Evolutionary conservation across 2,329 filamentous ascomycete genomes (phyloP), one percentile per base, ranked within the genome.

Genomic region (Fusarium floridanum): DNA sequence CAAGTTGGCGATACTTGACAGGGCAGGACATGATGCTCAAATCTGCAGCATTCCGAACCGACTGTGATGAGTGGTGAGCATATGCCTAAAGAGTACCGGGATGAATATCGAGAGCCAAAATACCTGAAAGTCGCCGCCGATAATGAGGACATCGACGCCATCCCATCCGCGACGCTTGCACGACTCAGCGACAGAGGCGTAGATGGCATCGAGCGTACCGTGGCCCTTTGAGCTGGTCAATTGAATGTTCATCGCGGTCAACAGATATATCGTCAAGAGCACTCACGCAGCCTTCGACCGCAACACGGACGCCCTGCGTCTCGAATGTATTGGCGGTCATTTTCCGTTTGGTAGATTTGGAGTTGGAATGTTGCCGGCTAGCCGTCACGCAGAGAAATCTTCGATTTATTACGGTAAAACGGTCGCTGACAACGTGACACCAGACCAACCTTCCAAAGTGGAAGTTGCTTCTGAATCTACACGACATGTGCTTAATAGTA

Each of bases 81-180:
- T 24, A 36, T 14, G 10, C 17, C n/a, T 36, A 8, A 11, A 17
- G n/a, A 32, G 29, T 4, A 57, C 24, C 20, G 29, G n/a, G 20
- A 8, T 8, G 11, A 17, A 37, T 57, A 9, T 6, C 12, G 9
- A 43, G n/a, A 10, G 14, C 29, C 16, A 8, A 32, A 43, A 27
- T 53, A 93, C 93, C 86, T 98, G 95, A 76, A 99, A 99, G 81
- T 99, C 97, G 32, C 97, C 97, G 66, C 96, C 95, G 78, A 99
- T 98, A 79, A 99, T 97, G 76, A 99, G 85, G 12, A 98, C 84
- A 82, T 99, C 97, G 34, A 98, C 91, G 37, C 89, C 90, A 74
- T 93, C 87, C 95, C 96, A 98, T 27, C 89, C 89, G 77, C 93
- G 93, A 55, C 88, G 86, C 74, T 90, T 86, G 82, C 92, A 94